Evolutionary conservation across 305 asterid species (phyloP), one percentile per base, ranked within the genome.

Genomic region (Solanum hybrid): DNA sequence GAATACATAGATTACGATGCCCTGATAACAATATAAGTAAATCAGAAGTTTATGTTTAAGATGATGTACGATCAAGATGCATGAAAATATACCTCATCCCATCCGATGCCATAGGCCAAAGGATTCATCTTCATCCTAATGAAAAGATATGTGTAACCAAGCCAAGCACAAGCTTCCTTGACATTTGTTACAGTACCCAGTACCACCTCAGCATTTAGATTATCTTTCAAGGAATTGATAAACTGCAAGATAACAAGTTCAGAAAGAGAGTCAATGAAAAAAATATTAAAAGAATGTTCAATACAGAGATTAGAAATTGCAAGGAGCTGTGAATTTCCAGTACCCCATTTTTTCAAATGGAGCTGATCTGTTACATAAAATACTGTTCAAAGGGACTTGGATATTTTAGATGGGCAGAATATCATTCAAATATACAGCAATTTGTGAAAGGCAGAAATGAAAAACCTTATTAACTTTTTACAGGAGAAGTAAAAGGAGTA

Each of bases 91-190:
- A 97, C 99, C 99, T 98, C 99, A 93, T 96, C 99, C 99, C 99
- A 98, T 91, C 98, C 98, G 89, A 98, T 95, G 86, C 99, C 99
- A 91, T 98, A 98, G 56, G 98, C 98, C 94, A 98, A 92, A 85
- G 99, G 99, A 92, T 98, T 98, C 97, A 94, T 96, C 94, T 93
- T 96, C 99, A 98, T 98, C 93, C 99, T 94, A 92, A 96, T 96
- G 92, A 96, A 96, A 89, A 98, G 99, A 92, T 98, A 98, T 45
- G 99, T 98, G 89, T 98, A 98, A 56, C 99, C 98, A 86, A 98
- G 97, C 99, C 99, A 98, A 85, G 98, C 98, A 94, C 99, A 98
- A 89, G 99, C 99, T 94, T 98, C 99, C 95, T 98, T 98, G 69
- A 96, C 98, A 93, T 98, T 98, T 87, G 99, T 95, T 91, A 98